phyloP scores from a whole-genome alignment of 164 flowering plant genomes.

The Hamamelis virginiana region DNA sequence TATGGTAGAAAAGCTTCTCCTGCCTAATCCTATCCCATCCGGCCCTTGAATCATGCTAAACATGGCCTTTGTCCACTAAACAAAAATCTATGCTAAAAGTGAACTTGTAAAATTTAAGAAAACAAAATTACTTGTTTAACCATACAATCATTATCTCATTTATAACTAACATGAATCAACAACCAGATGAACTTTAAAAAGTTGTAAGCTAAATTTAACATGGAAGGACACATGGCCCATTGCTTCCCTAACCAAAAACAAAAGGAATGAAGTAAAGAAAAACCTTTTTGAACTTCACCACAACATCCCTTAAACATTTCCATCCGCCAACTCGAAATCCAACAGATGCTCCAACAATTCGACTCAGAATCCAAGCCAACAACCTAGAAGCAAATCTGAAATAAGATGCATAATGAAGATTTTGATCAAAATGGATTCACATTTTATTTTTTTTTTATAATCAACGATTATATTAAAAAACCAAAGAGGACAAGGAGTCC shows the following conservation, averaged over 20 bases:
- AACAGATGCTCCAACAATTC: slow-evolving; percentile 78
- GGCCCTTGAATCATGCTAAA: too few species aligned
- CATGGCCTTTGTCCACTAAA: background rate
- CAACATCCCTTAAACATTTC: slow-evolving; percentile 88
- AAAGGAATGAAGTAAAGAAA: slow-evolving; percentile 1
- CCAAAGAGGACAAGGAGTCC: too few species aligned
- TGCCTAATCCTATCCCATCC: too few species aligned
- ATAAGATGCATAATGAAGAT: slow-evolving; percentile 7
- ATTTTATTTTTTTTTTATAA: too few species aligned
- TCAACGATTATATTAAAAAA: too few species aligned
- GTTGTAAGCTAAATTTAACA: too few species aligned
- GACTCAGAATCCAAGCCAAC: slow-evolving; percentile 81
- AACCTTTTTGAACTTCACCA: slow-evolving; percentile 92
- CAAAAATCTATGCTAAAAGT: background rate
- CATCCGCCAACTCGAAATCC: slow-evolving; percentile 92
- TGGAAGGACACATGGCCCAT: background rate
- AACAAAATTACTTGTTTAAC: background rate
- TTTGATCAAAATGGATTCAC: too few species aligned
- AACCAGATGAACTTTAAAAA: too few species aligned
- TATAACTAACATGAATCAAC: too few species aligned
- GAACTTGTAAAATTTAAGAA: background rate
- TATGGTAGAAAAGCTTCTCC: too few species aligned
- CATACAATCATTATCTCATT: background rate
- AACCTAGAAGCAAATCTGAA: slow-evolving; percentile 84
- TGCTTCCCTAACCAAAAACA: background rate